phyloP scores from a whole-genome alignment of 352 stramenopile genomes.

The Globisporangium echinulatum region DNA sequence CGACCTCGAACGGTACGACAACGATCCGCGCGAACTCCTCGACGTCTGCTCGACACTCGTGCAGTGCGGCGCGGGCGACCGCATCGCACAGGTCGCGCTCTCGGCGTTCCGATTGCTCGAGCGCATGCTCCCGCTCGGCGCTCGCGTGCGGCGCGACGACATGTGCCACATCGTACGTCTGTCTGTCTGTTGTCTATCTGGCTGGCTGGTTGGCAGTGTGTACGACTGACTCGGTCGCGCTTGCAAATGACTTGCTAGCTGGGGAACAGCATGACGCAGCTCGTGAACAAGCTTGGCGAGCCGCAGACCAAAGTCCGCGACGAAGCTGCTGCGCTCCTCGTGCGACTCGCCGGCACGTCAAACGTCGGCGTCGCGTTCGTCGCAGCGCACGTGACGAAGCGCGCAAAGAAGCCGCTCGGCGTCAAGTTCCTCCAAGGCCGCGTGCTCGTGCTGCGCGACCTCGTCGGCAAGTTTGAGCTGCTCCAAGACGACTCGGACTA shows the following conservation, averaged over 20 bases:
- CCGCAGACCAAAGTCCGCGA: constrained; percentile 69
- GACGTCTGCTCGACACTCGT: constrained; percentile 62
- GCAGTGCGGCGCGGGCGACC: constrained; percentile 64
- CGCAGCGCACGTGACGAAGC: constrained; percentile 51
- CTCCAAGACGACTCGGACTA: constrained; percentile 32
- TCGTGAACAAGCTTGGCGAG: constrained; percentile 76
- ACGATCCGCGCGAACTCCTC: constrained; percentile 40
- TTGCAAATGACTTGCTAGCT: constrained; percentile 22
- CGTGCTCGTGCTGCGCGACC: constrained; percentile 49
- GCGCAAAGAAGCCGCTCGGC: constrained; percentile 66
- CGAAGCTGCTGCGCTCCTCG: constrained; percentile 39
- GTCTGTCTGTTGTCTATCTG: neutral
- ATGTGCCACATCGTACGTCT: constrained; percentile 63
- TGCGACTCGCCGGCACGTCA: constrained; percentile 40
- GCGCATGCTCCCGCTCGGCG: constrained; percentile 42
- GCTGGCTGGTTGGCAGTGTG: neutral
- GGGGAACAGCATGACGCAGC: constrained; percentile 65
- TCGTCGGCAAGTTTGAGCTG: constrained; percentile 53
- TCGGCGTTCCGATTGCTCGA: constrained; percentile 69
- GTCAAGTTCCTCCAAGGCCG: constrained; percentile 68
- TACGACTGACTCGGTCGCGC: neutral
- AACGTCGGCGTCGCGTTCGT: constrained; percentile 69
- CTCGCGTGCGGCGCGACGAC: constrained; percentile 43
- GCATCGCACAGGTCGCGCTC: constrained; percentile 68
- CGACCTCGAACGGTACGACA: constrained; percentile 50